Percentiles rank a stretch among this genome's conserved stretches.
Conservation (phyloP, 1,284 basidiomycete genomes). For the Ceratobasidium sp. region DNA sequence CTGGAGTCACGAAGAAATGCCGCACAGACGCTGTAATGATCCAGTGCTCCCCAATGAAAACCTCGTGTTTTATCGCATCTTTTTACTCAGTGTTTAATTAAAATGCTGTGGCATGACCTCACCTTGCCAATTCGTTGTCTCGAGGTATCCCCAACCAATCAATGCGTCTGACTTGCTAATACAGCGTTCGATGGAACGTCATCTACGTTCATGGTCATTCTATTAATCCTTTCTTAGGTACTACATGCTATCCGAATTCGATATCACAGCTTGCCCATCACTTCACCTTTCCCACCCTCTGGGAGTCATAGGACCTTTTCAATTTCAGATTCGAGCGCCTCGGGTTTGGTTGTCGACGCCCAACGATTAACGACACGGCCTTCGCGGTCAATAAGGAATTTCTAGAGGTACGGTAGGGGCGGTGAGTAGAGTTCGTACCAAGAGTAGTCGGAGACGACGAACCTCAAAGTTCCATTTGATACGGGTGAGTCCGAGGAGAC, state of each 20-base stretch:
- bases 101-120: no score
- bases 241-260: not conserved
- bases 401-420: conserved; percentile 66
- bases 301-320: conserved; percentile 64
- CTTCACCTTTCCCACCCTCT: not conserved
- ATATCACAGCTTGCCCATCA: conserved; percentile 19
- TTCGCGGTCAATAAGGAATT: conserved; percentile 58
- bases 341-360: conserved; percentile 82
- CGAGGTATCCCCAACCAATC: not conserved
- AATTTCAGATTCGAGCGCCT: conserved; percentile 73
- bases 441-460: conserved; percentile 48
- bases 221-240: not conserved
- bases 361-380: conserved; percentile 83
- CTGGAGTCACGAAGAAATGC: conserved; percentile 24
- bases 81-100: no score
- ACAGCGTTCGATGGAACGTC: not conserved
- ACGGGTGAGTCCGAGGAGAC: conserved; percentile 76
- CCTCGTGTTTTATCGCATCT: not conserved
- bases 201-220: not conserved
- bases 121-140: not conserved
- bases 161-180: not conserved
- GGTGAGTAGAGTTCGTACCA: not conserved
- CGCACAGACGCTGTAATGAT: conserved; percentile 24
- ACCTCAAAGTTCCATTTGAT: conserved; percentile 76
- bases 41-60: not conserved